Evolutionary conservation across 805 yeast species (phyloP).

Genomic region (Dipodascopsis uninucleata): DNA sequence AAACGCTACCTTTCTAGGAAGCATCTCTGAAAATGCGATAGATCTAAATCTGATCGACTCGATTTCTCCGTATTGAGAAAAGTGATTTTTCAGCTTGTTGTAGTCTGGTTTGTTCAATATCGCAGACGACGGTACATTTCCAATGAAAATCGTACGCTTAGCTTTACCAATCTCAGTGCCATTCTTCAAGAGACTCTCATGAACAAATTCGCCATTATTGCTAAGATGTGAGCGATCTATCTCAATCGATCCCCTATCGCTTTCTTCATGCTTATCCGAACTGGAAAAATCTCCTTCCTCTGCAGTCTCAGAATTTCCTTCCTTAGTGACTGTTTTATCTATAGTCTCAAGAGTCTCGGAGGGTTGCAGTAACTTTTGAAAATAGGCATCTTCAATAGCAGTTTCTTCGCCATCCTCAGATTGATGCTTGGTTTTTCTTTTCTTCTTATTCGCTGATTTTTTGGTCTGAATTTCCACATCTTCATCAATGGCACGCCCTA

Average conservation of each 20-base stretch:
- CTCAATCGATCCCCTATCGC: conserved; percentile 8
- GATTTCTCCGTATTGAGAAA: conserved; percentile 45
- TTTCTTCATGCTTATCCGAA: conserved; percentile 30
- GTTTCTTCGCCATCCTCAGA: conserved; percentile 14
- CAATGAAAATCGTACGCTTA: conserved; percentile 60
- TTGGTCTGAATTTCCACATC: conserved; percentile 11
- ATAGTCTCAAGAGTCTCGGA: background rate
- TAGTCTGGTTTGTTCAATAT: conserved; percentile 52
- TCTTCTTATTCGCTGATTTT: conserved; percentile 14
- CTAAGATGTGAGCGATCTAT: conserved; percentile 3
- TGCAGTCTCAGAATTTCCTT: conserved; percentile 16
- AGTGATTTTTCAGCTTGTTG: conserved; percentile 13
- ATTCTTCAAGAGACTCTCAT: conserved; percentile 36
- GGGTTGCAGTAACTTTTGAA: conserved; percentile 14
- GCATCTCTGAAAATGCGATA: conserved; percentile 77
- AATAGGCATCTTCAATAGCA: conserved; percentile 16
- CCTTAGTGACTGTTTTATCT: conserved; percentile 4
- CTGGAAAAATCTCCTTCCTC: conserved; percentile 31
- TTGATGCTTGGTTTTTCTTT: conserved; percentile 21
- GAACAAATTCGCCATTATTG: conserved; percentile 8
- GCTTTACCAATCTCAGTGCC: conserved; percentile 40
- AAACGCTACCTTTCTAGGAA: conserved; percentile 90
- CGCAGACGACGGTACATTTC: conserved; percentile 68
- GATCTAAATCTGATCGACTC: conserved; percentile 88
- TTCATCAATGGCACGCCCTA: too few relatives aligned